Conservation (phyloP, 345 rosid species). For the Heritiera littoralis region DNA sequence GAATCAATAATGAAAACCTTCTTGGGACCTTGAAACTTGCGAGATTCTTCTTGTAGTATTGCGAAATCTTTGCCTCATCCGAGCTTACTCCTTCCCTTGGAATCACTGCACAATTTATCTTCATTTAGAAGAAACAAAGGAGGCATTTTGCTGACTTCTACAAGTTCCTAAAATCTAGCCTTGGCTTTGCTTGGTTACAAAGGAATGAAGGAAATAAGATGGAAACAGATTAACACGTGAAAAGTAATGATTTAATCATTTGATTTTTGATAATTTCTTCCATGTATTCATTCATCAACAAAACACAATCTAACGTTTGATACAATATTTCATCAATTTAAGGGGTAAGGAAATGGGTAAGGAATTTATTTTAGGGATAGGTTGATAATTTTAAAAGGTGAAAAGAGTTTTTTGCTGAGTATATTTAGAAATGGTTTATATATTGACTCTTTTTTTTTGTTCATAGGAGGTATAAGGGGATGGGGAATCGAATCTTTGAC, state of each 20-base stretch:
- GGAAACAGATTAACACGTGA: background rate
- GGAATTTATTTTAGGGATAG: no score
- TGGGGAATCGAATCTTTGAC: no score
- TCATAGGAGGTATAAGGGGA: no score
- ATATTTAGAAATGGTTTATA: no score
- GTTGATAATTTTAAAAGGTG: no score
- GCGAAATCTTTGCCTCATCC: conserved; percentile 53
- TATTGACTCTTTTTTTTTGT: no score
- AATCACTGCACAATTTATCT: conserved; percentile 90
- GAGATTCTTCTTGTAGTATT: conserved; percentile 72
- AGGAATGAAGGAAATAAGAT: background rate
- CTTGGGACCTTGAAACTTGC: conserved; percentile 89
- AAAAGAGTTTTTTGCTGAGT: no score
- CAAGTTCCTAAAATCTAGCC: background rate
- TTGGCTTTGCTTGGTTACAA: background rate
- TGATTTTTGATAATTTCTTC: background rate
- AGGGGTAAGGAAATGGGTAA: no score
- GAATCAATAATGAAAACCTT: conserved; percentile 56
- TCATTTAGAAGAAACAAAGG: conserved; percentile 1
- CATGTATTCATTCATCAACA: background rate
- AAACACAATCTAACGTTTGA: background rate
- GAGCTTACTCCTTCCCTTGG: conserved; percentile 65
- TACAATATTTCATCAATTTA: no score
- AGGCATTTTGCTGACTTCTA: background rate
- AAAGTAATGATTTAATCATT: background rate